Evolutionary conservation across 1,284 basidiomycete genomes (phyloP), one percentile per base, ranked within the genome.

Genomic region (Ceratobasidium sp.): DNA sequence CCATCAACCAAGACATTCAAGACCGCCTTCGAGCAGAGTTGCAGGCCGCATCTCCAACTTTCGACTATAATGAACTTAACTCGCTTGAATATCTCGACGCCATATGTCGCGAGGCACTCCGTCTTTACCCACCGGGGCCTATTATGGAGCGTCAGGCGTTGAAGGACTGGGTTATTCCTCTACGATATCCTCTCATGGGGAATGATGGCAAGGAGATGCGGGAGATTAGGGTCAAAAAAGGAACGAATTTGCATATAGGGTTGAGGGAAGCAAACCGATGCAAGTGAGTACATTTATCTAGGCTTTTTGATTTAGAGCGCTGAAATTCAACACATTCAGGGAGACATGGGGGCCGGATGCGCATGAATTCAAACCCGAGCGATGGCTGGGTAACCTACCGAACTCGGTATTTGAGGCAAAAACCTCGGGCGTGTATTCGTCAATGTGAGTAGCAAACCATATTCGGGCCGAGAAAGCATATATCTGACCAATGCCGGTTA

Each of bases 301-400:
- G 4, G 33, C 1, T 4, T 14, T 29, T 33, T 36, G n/a, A n/a
- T 48, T 19, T 24, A 8, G 29, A 24, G 4, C 29, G 4, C 27
- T 57, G 54, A 57, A 14, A 17, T 51, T 6, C 6, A 19, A 6
- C 8, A 54, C 31, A 41, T 11, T 4, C 11, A 67, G 65, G 36
- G 50, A 67, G 36, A 67, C 51, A n/a, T 67, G 65, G 65, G 65
- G 65, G 36, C 48, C 51, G 51, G 65, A 67, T 27, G 65, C 65
- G 3, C 31, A 54, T n/a, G 31, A n/a, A 44, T 67, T 67, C 22
- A 54, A 36, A 19, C 65, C 65, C 5, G 48, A 36, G 1, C 27
- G 65, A 3, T 67, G 65, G 65, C n/a, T 44, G 5, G 33, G 53
- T 8, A 6, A 19, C 2, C 51, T 67, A 7, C 65, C 65, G 5